Conservation (phyloP, 2,329 filamentous ascomycete genomes). For the Penicillium sp. region DNA sequence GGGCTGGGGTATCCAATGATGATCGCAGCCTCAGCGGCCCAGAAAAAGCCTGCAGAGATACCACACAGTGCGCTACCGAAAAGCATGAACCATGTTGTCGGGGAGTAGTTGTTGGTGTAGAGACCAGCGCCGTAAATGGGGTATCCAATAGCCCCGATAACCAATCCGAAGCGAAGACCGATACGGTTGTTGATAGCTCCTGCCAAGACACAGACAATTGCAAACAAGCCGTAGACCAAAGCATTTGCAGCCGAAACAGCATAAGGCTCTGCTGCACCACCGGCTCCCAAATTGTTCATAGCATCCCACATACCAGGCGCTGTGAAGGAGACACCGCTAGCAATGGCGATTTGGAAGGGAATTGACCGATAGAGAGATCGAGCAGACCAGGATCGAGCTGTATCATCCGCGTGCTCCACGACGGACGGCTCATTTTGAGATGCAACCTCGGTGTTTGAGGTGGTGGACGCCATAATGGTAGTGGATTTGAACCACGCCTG, state of each 20-base stretch:
- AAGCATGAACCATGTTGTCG: conserved; percentile 53
- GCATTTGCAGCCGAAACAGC: conserved; percentile 54
- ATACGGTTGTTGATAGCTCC: conserved; percentile 51
- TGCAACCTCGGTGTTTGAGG: not conserved
- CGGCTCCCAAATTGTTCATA: conserved; percentile 54
- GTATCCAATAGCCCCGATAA: conserved; percentile 46
- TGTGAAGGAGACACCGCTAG: conserved; percentile 24
- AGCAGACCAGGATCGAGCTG: not conserved
- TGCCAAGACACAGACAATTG: conserved; percentile 49
- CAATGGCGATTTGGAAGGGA: conserved; percentile 26
- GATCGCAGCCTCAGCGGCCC: conserved; percentile 51
- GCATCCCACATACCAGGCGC: conserved; percentile 52
- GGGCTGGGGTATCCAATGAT: conserved; percentile 45
- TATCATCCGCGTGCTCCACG: not conserved
- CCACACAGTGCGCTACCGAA: conserved; percentile 49
- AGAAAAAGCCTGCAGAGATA: conserved; percentile 50
- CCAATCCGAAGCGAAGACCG: conserved; percentile 46
- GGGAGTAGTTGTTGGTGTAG: conserved; percentile 52
- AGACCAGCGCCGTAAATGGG: conserved; percentile 50
- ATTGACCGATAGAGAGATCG: conserved; percentile 22
- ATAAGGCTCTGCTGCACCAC: conserved; percentile 52
- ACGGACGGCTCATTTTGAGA: not conserved
- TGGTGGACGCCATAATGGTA: not conserved
- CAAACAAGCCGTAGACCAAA: conserved; percentile 49
- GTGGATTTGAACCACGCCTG: conserved; percentile 1